Evolutionary conservation across 1,284 basidiomycete species (phyloP).

Genomic region (Ceratobasidium papillatum): DNA sequence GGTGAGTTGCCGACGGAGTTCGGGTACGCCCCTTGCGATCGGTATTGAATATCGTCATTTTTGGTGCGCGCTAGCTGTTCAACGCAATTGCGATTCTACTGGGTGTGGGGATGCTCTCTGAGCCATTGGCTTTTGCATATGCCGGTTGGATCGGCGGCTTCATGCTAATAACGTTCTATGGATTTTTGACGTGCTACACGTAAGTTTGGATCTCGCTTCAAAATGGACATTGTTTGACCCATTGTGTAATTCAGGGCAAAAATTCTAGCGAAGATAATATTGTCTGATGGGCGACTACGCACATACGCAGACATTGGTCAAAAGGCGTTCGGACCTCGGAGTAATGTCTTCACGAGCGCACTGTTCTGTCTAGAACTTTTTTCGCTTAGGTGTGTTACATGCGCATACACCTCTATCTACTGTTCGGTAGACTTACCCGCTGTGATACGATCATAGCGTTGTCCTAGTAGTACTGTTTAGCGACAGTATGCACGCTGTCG

Average conservation of each 20-base stretch:
- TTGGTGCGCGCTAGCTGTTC: slow-evolving; percentile 68
- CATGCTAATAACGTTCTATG: slow-evolving; percentile 78
- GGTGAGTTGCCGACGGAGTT: slow-evolving; percentile 56
- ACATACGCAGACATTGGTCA: slow-evolving; percentile 91
- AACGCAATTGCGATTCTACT: slow-evolving; percentile 88
- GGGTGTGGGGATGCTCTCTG: slow-evolving; percentile 89
- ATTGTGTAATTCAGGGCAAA: slow-evolving; percentile 68
- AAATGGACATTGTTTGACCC: neutral
- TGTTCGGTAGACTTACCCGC: neutral
- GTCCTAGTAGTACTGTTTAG: slow-evolving; percentile 86
- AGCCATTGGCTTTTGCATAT: slow-evolving; percentile 87
- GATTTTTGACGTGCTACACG: slow-evolving; percentile 87
- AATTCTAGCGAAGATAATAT: slow-evolving; percentile 78
- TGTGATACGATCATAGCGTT: slow-evolving; percentile 60
- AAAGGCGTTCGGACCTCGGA: slow-evolving; percentile 82
- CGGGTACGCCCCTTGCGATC: neutral
- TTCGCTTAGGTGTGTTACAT: slow-evolving; percentile 66
- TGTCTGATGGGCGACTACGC: slow-evolving; percentile 71
- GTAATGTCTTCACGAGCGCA: slow-evolving; percentile 70
- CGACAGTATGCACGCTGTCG: slow-evolving; percentile 80
- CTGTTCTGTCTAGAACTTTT: slow-evolving; percentile 89
- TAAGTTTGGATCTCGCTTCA: slow-evolving; percentile 55
- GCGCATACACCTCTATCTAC: slow-evolving; percentile 37
- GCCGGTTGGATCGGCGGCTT: slow-evolving; percentile 87
- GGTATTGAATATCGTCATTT: slow-evolving; percentile 44